phyloP scores from a whole-genome alignment of 2,329 filamentous ascomycete genomes.

The Arthrobotrys entomopaga region DNA sequence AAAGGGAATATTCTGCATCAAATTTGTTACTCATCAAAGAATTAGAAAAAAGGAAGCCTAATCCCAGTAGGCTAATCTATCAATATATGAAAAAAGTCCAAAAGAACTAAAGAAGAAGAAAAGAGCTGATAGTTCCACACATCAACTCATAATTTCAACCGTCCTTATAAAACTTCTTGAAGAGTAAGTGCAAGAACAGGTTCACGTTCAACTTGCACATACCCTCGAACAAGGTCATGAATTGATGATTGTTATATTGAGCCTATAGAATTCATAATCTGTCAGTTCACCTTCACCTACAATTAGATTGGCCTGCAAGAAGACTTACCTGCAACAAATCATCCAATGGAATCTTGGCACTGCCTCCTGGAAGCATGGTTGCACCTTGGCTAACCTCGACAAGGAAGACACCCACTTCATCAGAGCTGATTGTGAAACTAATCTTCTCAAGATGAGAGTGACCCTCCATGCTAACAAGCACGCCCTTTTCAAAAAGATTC shows the following conservation, averaged over 20 bases:
- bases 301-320: not conserved
- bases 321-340: slow-evolving; percentile 74
- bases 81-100: not conserved
- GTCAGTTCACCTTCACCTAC: slow-evolving; percentile 28
- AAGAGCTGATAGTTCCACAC: not conserved
- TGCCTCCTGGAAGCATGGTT: slow-evolving; percentile 95
- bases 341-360: slow-evolving; percentile 86
- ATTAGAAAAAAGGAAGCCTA: slow-evolving; percentile 25
- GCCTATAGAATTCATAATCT: slow-evolving; percentile 68
- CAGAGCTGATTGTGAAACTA: slow-evolving; percentile 92
- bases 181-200: slow-evolving; percentile 91
- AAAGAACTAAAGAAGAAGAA: slow-evolving; percentile 8
- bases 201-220: slow-evolving; percentile 92
- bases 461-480: slow-evolving; percentile 89
- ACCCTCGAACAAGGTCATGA: slow-evolving; percentile 92
- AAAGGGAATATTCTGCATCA: slow-evolving; percentile 23
- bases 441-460: slow-evolving; percentile 89
- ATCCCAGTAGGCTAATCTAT: slow-evolving; percentile 26
- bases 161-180: slow-evolving; percentile 96
- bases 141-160: slow-evolving; percentile 63
- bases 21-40: slow-evolving; percentile 33
- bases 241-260: slow-evolving; percentile 96
- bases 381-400: slow-evolving; percentile 89
- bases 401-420: slow-evolving; percentile 92
- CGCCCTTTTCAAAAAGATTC: slow-evolving; percentile 89